These are phyloP conservation scores for Monilinia fructicola DNA, from an alignment of 2,329 filamentous ascomycete species.

Conservation along the genomic window DNA sequence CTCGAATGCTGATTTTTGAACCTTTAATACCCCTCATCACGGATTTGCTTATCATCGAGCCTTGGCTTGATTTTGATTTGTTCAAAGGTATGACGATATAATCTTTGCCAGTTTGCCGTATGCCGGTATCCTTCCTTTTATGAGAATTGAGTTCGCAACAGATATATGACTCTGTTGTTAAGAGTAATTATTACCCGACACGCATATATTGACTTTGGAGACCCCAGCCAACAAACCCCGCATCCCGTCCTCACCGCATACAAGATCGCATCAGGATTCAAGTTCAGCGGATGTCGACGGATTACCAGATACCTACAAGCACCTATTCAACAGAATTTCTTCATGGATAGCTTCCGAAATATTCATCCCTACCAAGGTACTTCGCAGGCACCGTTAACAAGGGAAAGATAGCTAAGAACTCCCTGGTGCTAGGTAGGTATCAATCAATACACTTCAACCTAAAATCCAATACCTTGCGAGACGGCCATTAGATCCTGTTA, in stretches of 20 bases:
- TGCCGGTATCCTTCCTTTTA: neutral
- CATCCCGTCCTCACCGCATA: neutral
- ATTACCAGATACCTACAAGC: neutral
- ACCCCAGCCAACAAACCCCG: slow-evolving; percentile 2
- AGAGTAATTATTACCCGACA: no score
- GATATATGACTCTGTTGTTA: neutral
- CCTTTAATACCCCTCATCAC: neutral
- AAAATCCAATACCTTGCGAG: no score
- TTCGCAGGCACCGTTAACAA: no score
- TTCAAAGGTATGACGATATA: neutral
- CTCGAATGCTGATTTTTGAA: no score
- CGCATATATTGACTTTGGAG: neutral
- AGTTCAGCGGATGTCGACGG: neutral
- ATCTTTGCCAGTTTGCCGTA: neutral
- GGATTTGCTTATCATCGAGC: neutral
- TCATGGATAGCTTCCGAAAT: no score
- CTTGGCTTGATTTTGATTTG: neutral
- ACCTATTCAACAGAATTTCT: no score
- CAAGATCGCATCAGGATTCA: neutral
- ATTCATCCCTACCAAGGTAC: no score
- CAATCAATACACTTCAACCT: no score
- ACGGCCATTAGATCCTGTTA: no score
- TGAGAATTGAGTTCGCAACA: neutral
- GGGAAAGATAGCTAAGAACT: no score
- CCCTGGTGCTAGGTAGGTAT: no score